Evolutionary conservation across 164 flowering plant genomes (phyloP).

Genomic region (Tinospora cordifolia): DNA sequence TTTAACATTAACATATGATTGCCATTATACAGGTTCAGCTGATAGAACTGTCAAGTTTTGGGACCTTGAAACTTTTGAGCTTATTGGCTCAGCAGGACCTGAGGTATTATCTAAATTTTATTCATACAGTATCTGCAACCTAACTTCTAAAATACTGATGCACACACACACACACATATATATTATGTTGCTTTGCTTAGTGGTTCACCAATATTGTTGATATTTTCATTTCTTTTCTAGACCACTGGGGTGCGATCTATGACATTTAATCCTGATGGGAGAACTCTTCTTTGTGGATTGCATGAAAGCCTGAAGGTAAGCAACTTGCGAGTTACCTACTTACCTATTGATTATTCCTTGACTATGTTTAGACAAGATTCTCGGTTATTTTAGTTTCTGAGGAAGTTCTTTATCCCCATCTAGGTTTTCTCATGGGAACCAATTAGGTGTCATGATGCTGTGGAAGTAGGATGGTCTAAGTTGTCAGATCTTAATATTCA

Average conservation of each 20-base stretch:
- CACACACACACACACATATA: not conserved
- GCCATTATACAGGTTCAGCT: constrained; percentile 65
- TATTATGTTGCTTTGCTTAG: not conserved
- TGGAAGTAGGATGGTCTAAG: constrained; percentile 98
- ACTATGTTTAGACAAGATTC: not conserved
- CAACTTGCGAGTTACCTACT: not conserved
- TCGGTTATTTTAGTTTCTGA: not conserved
- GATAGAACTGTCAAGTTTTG: constrained; percentile 96
- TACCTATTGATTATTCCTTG: not conserved
- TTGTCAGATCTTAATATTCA: constrained; percentile 88
- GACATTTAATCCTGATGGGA: constrained; percentile 94
- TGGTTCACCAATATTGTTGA: not conserved
- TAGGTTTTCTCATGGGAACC: constrained; percentile 98
- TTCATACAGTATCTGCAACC: not conserved
- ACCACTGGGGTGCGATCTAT: constrained; percentile 78
- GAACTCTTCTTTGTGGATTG: constrained; percentile 85
- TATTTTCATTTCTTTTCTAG: constrained; percentile 32
- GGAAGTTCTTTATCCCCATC: constrained; percentile 3
- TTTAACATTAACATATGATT: constrained; percentile 6
- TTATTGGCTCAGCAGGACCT: constrained; percentile 91
- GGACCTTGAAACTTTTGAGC: constrained; percentile 99
- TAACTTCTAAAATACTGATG: not conserved
- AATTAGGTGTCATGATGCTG: constrained; percentile 77
- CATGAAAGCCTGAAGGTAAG: constrained; percentile 86
- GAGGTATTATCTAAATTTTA: constrained; percentile 48